These are phyloP conservation scores for Clonostachys byssicola DNA, from an alignment of 2,329 filamentous ascomycete species.

Conservation along the genomic window DNA sequence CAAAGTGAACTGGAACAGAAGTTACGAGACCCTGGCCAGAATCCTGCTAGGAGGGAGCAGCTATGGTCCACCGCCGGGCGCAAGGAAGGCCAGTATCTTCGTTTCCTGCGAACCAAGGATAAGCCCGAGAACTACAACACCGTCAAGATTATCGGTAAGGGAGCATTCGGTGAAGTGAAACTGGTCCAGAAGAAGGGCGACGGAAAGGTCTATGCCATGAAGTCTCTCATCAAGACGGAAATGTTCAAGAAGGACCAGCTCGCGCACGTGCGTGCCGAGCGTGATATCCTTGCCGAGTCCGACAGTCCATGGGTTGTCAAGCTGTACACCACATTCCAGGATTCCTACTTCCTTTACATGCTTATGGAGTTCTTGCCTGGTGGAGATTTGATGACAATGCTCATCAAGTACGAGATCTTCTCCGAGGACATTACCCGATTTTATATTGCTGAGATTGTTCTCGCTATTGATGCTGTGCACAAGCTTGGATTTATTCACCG, in stretches of 20 bases:
- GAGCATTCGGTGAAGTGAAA: conserved; percentile 97
- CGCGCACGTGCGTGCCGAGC: conserved; percentile 93
- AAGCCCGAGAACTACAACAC: conserved; percentile 93
- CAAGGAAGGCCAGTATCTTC: conserved; percentile 88
- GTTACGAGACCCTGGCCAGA: conserved; percentile 71
- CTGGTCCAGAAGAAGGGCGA: conserved; percentile 95
- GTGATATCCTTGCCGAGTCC: conserved; percentile 97
- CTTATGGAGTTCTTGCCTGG: conserved; percentile 99
- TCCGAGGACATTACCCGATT: conserved; percentile 98
- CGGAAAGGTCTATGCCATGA: conserved; percentile 96
- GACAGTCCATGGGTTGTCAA: conserved; percentile 99
- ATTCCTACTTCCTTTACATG: conserved; percentile 95
- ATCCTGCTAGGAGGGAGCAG: conserved; percentile 73
- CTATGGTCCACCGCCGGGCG: conserved; percentile 81
- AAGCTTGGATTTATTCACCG: conserved; percentile 98
- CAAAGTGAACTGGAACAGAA: conserved; percentile 90
- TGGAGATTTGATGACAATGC: conserved; percentile 98
- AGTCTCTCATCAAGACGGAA: conserved; percentile 96
- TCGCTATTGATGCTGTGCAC: conserved; percentile 98
- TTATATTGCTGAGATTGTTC: conserved; percentile 96
- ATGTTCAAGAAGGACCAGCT: conserved; percentile 99
- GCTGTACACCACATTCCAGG: conserved; percentile 97
- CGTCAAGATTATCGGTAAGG: conserved; percentile 97
- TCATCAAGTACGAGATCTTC: conserved; percentile 99
- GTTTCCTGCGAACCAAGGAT: conserved; percentile 90